Evolutionary conservation across 108 stramenopile species (phyloP).

Genomic region (Nitzschia palea): DNA sequence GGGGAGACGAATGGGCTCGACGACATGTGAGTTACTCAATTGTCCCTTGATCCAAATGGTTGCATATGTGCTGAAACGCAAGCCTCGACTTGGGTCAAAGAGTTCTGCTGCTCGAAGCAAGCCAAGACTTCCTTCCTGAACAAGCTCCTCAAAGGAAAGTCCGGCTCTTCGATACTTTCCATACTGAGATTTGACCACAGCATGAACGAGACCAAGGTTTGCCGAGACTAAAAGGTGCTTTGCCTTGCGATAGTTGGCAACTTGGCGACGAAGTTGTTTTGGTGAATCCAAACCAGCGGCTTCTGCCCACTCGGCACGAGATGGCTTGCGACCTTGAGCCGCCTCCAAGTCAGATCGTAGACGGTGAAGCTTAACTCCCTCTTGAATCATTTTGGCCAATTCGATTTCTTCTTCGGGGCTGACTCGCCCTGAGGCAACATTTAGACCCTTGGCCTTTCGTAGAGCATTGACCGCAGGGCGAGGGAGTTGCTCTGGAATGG

Average conservation of each 20-base stretch:
- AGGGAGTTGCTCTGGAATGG: slow-evolving; percentile 52
- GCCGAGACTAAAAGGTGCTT: slow-evolving; percentile 73
- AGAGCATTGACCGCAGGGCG: slow-evolving; percentile 41
- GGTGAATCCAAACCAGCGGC: slow-evolving; percentile 48
- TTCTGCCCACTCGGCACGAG: slow-evolving; percentile 64
- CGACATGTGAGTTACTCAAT: slow-evolving; percentile 53
- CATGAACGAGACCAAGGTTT: slow-evolving; percentile 83
- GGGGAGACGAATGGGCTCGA: slow-evolving; percentile 62
- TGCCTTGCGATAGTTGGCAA: slow-evolving; percentile 66
- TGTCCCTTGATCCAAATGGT: slow-evolving; percentile 98
- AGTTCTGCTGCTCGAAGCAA: slow-evolving; percentile 90
- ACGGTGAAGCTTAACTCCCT: slow-evolving; percentile 62
- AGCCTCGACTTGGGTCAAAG: slow-evolving; percentile 87
- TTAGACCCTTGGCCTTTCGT: neutral
- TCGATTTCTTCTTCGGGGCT: slow-evolving; percentile 72
- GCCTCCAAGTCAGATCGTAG: slow-evolving; percentile 57
- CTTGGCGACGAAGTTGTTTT: slow-evolving; percentile 52
- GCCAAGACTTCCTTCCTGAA: slow-evolving; percentile 94
- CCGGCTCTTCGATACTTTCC: slow-evolving; percentile 22
- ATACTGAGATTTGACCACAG: slow-evolving; percentile 63
- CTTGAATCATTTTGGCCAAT: slow-evolving; percentile 69
- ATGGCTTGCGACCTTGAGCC: slow-evolving; percentile 29
- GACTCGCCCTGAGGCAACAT: slow-evolving; percentile 21
- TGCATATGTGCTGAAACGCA: slow-evolving; percentile 94
- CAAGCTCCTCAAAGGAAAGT: slow-evolving; percentile 75